A percentile compares a stretch with the other conserved stretches of the same genome.
Evolutionary conservation across 257 asterid genomes (phyloP).

Genomic region (Nicotiana attenuata): DNA sequence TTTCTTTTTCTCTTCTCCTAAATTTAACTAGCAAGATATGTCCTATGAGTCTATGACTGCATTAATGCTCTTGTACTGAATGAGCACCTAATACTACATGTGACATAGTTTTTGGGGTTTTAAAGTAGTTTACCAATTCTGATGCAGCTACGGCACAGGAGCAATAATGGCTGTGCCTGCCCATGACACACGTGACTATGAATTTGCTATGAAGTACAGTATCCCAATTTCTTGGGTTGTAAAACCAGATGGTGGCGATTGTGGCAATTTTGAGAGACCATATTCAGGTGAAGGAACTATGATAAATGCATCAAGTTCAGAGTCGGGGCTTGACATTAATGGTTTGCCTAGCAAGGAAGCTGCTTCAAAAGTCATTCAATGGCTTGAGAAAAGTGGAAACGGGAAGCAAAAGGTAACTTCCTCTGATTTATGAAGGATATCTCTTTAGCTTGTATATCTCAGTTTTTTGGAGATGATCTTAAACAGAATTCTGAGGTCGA

Average conservation of each 20-base stretch:
- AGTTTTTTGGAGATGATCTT: constrained; percentile 1
- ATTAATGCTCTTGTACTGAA: not conserved
- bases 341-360: constrained; percentile 72
- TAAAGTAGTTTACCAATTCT: constrained; percentile 17
- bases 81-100: not conserved
- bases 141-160: constrained; percentile 95
- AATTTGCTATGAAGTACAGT: constrained; percentile 77
- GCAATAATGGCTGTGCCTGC: constrained; percentile 99
- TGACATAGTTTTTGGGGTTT: constrained; percentile 6
- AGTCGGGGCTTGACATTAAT: constrained; percentile 73
- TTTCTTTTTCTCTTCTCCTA: constrained; percentile 1
- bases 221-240: constrained; percentile 76
- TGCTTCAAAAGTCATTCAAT: constrained; percentile 64
- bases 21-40: not conserved
- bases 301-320: constrained; percentile 72
- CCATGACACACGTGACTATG: constrained; percentile 94
- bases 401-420: constrained; percentile 74
- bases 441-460: constrained; percentile 3
- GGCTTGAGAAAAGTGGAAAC: constrained; percentile 76
- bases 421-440: not conserved
- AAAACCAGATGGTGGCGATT: constrained; percentile 52
- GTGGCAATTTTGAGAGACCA: constrained; percentile 45
- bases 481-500: not conserved
- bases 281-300: constrained; percentile 76
- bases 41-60: not conserved